A percentile compares a stretch with the other conserved stretches of the same genome.
Conservation (phyloP, 805 yeast genomes). For the Saccharomycopsis javanensis region DNA sequence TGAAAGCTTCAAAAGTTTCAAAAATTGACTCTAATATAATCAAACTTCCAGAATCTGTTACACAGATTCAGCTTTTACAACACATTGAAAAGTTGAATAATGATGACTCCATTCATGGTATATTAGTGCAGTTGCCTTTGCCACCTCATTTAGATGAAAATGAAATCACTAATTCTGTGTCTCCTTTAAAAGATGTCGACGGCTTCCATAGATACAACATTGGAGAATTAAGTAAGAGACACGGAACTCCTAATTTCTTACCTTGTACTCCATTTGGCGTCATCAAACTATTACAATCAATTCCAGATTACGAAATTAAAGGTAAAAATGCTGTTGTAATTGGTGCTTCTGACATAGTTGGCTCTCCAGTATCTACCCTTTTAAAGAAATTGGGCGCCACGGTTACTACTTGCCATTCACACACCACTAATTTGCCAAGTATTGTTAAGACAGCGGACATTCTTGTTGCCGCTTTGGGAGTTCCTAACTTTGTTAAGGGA, state of each 20-base stretch:
- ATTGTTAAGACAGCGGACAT: conserved; percentile 68
- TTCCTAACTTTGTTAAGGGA: conserved; percentile 73
- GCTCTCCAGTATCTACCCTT: conserved; percentile 83
- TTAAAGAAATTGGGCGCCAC: conserved; percentile 66
- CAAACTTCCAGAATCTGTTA: conserved; percentile 51
- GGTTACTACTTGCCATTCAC: conserved; percentile 79
- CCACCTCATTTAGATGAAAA: conserved; percentile 77
- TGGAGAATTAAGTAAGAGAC: conserved; percentile 83
- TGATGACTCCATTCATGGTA: conserved; percentile 73
- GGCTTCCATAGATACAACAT: conserved; percentile 86
- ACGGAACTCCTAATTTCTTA: conserved; percentile 70
- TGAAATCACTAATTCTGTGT: conserved; percentile 70
- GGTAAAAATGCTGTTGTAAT: conserved; percentile 86
- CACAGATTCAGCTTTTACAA: conserved; percentile 51
- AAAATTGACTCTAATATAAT: conserved; percentile 59
- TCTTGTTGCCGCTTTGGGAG: conserved; percentile 87
- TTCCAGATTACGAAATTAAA: conserved; percentile 47
- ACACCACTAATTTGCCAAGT: conserved; percentile 50
- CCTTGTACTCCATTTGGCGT: conserved; percentile 97
- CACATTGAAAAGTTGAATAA: conserved; percentile 56
- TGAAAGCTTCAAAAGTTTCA: conserved; percentile 82
- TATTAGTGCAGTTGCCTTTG: conserved; percentile 82
- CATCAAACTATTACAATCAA: conserved; percentile 64
- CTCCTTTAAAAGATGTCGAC: conserved; percentile 81
- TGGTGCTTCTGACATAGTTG: conserved; percentile 94